phyloP scores from a whole-genome alignment of 148 eudicot species.

The Polygonum maritimum region DNA sequence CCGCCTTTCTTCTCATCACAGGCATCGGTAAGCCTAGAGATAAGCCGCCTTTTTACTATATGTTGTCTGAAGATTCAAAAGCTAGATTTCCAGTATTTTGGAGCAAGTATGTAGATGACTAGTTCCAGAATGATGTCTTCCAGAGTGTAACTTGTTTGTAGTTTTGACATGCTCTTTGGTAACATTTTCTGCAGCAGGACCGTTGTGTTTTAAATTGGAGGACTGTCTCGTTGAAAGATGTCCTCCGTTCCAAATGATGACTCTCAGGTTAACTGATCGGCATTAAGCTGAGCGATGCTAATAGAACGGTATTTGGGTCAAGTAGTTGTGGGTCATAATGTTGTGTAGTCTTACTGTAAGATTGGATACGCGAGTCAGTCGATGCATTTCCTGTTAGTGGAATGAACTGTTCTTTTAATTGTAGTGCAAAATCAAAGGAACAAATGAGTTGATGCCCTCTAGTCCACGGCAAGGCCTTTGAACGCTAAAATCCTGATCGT shows the following conservation, averaged over 20 bases:
- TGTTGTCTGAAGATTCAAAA: background rate
- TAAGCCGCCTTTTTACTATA: background rate
- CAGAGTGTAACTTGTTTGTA: background rate
- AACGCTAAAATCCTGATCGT: too few species aligned
- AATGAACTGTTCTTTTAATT: too few species aligned
- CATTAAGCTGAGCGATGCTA: background rate
- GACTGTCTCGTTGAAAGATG: background rate
- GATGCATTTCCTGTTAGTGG: background rate
- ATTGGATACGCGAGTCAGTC: background rate
- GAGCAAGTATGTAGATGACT: background rate
- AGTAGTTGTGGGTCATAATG: background rate
- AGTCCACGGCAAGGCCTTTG: too few species aligned
- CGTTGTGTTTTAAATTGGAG: background rate
- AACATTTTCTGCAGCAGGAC: slow-evolving; percentile 5
- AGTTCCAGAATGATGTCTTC: background rate
- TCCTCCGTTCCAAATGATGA: background rate
- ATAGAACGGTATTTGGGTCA: too few species aligned
- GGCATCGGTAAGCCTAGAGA: background rate
- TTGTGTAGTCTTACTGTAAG: background rate
- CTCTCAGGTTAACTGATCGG: background rate
- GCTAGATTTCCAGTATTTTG: background rate
- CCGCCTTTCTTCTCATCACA: background rate
- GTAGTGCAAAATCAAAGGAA: background rate
- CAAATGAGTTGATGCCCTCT: background rate
- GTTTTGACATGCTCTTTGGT: background rate